phyloP scores from a whole-genome alignment of 176 grass and related monocot species.

The Saccharum officinarum region DNA sequence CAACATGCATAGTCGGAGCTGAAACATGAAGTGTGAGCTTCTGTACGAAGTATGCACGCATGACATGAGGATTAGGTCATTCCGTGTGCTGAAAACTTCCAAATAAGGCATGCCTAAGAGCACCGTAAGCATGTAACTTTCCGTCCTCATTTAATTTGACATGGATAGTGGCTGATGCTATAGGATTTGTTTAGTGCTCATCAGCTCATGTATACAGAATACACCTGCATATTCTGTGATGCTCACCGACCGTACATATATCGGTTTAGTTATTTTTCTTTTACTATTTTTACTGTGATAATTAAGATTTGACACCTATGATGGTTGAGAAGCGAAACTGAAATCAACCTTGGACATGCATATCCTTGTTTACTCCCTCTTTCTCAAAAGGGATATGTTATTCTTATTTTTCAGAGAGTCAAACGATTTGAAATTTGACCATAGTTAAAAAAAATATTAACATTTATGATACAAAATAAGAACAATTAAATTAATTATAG shows the following conservation, averaged over 20 bases:
- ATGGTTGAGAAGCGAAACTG: neutral
- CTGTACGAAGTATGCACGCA: neutral
- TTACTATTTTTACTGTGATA: neutral
- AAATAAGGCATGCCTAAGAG: neutral
- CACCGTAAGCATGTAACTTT: neutral
- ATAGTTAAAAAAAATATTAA: no score
- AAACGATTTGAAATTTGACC: no score
- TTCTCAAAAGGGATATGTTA: no score
- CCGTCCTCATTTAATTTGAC: neutral
- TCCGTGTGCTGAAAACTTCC: neutral
- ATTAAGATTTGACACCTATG: neutral
- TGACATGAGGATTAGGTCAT: constrained; percentile 24
- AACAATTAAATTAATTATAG: no score
- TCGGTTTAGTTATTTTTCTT: neutral
- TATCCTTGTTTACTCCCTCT: neutral
- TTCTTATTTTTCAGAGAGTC: no score
- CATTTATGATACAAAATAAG: no score
- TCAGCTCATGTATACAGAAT: neutral
- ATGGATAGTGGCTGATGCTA: neutral
- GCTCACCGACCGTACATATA: neutral
- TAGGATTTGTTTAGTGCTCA: neutral
- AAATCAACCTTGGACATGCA: neutral
- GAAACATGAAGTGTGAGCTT: neutral
- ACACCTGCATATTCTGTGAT: neutral
- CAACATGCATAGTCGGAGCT: neutral